A percentile compares a stretch with the other conserved stretches of the same genome.
phyloP scores from a whole-genome alignment of 2,329 filamentous ascomycete species.

The Didymella pomorum region DNA sequence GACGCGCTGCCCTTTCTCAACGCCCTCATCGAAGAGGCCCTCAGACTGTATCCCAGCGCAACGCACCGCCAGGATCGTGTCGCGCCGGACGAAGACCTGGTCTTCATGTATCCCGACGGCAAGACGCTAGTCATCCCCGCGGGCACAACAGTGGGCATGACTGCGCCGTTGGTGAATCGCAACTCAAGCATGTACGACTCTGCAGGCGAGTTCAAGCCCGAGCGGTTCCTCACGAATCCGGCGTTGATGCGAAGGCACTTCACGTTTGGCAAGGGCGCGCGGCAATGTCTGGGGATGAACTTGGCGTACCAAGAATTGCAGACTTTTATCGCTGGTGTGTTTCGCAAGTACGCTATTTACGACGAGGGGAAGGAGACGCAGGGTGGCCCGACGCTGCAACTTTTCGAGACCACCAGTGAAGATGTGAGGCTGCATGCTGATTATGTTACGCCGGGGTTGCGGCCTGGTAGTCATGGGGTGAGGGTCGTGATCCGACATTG shows the following conservation, averaged over 20 bases:
- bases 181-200: neutral
- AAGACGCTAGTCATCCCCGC: conserved; percentile 1
- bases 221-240: conserved; percentile 4
- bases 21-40: conserved; percentile 46
- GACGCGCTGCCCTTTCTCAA: conserved; percentile 17
- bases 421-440: conserved; percentile 9
- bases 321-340: conserved; percentile 12
- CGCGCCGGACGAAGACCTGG: conserved; percentile 10
- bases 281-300: conserved; percentile 14
- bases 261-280: conserved; percentile 6
- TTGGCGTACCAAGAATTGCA: conserved; percentile 17
- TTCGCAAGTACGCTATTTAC: conserved; percentile 9
- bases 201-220: neutral
- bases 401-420: conserved; percentile 2
- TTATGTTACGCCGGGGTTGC: conserved; percentile 9
- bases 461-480: conserved; percentile 7
- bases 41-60: conserved; percentile 37
- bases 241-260: conserved; percentile 4
- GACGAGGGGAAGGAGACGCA: neutral
- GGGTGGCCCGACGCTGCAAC: conserved; percentile 9
- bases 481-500: conserved; percentile 4
- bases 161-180: neutral
- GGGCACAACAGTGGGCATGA: conserved; percentile 2
- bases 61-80: conserved; percentile 12
- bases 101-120: conserved; percentile 5